Percentiles rank a stretch among this genome's conserved stretches.
Evolutionary conservation across 768 basidiomycete genomes (phyloP).

Genomic region (Termitomyces sp.): DNA sequence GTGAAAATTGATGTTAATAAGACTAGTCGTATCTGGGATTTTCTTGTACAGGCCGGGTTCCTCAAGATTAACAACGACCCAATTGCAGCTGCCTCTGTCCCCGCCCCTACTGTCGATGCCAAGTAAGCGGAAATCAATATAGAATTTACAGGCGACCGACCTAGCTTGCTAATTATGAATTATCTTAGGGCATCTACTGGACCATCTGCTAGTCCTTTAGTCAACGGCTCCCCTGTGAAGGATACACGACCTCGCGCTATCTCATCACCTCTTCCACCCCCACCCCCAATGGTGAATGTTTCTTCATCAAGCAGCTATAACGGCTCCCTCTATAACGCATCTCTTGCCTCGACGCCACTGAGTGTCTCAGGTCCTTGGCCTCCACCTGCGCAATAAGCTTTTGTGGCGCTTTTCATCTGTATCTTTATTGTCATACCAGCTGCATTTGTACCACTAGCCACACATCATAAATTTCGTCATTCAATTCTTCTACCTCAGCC

Average conservation of each 20-base stretch:
- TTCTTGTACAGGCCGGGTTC: conserved; percentile 81
- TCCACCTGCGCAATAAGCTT: conserved; percentile 4
- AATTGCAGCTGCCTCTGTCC: conserved; percentile 12
- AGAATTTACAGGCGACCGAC: neutral
- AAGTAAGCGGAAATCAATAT: conserved; percentile 24
- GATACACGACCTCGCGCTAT: conserved; percentile 16
- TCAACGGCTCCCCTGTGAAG: conserved; percentile 33
- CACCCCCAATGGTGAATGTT: conserved; percentile 22
- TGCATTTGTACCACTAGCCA: conserved; percentile 16
- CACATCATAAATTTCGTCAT: conserved; percentile 9
- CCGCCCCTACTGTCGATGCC: conserved; percentile 25
- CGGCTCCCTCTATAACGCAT: conserved; percentile 31
- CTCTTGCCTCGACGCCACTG: conserved; percentile 24
- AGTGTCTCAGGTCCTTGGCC: conserved; percentile 10
- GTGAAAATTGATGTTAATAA: conserved; percentile 94
- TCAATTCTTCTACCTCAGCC: neutral
- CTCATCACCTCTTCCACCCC: conserved; percentile 22
- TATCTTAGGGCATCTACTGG: conserved; percentile 7
- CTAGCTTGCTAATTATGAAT: neutral
- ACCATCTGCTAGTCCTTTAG: conserved; percentile 16
- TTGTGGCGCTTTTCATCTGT: conserved; percentile 3
- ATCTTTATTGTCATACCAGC: conserved; percentile 9
- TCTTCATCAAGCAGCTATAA: conserved; percentile 31
- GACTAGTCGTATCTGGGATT: conserved; percentile 90
- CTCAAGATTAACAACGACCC: conserved; percentile 63